These are phyloP conservation scores for Wickerhamiella vanderwaltii DNA, from an alignment of 805 yeast species.

Conservation along the genomic window DNA sequence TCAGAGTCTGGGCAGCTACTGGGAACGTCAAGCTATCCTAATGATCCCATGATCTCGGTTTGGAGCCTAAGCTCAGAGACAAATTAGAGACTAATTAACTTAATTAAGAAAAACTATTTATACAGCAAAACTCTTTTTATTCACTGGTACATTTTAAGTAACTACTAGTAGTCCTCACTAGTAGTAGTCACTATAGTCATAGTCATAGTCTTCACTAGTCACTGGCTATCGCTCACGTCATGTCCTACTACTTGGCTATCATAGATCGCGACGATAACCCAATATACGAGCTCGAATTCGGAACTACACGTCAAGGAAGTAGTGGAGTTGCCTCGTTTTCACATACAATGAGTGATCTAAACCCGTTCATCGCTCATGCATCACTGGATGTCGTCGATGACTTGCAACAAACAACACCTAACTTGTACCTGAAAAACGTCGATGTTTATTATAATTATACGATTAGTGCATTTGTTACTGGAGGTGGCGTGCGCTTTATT, in stretches of 20 bases:
- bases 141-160: too few species aligned
- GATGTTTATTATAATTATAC: slow-evolving; percentile 76
- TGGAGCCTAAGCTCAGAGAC: neutral
- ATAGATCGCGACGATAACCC: slow-evolving; percentile 82
- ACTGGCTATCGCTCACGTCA: too few species aligned
- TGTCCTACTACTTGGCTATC: slow-evolving; percentile 82
- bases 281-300: slow-evolving; percentile 75
- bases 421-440: slow-evolving; percentile 58
- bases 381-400: slow-evolving; percentile 88
- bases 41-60: neutral
- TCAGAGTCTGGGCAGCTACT: neutral
- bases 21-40: neutral
- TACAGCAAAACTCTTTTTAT: too few species aligned
- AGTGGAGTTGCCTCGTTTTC: slow-evolving; percentile 56
- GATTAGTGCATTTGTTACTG: slow-evolving; percentile 78
- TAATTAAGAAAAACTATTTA: too few species aligned
- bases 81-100: too few species aligned
- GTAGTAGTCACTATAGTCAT: too few species aligned
- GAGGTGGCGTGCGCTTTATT: slow-evolving; percentile 73
- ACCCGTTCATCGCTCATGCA: slow-evolving; percentile 80
- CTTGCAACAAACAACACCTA: slow-evolving; percentile 61
- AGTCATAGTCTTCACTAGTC: too few species aligned
- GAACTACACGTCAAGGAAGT: slow-evolving; percentile 54
- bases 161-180: too few species aligned
- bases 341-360: slow-evolving; percentile 58